Conservation (phyloP, 345 rosid species). For the Sonneratia caseolaris region DNA sequence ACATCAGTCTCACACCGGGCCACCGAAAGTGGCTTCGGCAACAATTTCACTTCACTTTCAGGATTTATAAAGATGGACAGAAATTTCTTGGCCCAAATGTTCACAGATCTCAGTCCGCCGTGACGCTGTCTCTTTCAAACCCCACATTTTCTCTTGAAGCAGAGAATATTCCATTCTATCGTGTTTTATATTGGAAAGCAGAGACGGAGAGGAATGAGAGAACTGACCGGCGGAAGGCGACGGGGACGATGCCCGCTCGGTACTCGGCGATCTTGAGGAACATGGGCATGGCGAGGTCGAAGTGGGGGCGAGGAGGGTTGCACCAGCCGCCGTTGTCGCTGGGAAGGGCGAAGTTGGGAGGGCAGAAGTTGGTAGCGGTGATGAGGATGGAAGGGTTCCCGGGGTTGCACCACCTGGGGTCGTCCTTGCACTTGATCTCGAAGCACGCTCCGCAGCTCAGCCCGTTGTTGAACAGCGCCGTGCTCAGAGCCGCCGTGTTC, state of each 20-base stretch:
- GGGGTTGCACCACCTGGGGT: conserved; percentile 74
- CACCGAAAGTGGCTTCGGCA: neutral
- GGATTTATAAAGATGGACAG: neutral
- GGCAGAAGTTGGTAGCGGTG: conserved; percentile 94
- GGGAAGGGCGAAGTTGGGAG: conserved; percentile 77
- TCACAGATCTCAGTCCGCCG: too few species aligned
- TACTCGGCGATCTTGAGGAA: conserved; percentile 87
- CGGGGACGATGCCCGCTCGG: conserved; percentile 92
- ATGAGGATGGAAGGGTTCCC: conserved; percentile 70
- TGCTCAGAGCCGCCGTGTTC: conserved; percentile 92
- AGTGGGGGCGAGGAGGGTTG: conserved; percentile 96
- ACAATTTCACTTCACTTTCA: neutral
- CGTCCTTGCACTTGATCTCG: conserved; percentile 66
- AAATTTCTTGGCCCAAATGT: neutral
- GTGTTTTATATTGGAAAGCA: too few species aligned
- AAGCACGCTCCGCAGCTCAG: conserved; percentile 92
- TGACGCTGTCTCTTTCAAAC: too few species aligned
- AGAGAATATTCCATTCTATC: too few species aligned
- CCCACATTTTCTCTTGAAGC: too few species aligned
- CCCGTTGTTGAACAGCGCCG: conserved; percentile 85
- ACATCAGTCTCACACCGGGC: neutral
- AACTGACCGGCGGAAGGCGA: conserved; percentile 60
- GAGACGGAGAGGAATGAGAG: too few species aligned
- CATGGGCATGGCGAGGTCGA: conserved; percentile 99
- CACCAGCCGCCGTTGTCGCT: conserved; percentile 99